Percentiles rank a stretch among this genome's conserved stretches.
These are phyloP conservation scores for Hypseocharis bilobata DNA, from an alignment of 441 rosid genomes.

Conservation along the genomic window DNA sequence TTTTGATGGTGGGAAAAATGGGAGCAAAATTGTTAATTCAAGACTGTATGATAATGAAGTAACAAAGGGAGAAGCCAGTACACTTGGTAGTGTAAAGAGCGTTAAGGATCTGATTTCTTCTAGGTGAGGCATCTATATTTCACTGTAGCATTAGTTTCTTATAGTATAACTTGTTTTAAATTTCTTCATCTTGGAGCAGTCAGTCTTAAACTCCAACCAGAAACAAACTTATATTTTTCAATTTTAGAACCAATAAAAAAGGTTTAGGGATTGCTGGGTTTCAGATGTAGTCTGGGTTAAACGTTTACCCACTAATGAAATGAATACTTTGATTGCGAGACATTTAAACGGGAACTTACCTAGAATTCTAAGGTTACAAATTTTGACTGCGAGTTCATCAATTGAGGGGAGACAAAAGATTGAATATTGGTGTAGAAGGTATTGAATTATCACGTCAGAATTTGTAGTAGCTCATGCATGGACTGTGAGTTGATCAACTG, in stretches of 20 bases:
- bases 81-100: conserved; percentile 23
- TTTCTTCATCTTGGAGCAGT: not conserved
- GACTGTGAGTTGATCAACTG: not conserved
- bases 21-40: conserved; percentile 24
- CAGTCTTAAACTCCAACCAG: not conserved
- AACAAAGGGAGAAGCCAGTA: conserved; percentile 28
- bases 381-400: not conserved
- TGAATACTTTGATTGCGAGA: not conserved
- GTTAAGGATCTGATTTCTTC: conserved; percentile 21
- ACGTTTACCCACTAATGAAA: no score
- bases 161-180: not conserved
- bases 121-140: conserved; percentile 20
- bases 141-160: not conserved
- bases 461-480: not conserved
- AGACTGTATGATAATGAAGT: conserved; percentile 28
- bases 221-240: not conserved
- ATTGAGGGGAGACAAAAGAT: not conserved
- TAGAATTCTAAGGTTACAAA: not conserved
- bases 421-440: not conserved
- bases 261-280: not conserved
- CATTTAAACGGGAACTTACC: not conserved
- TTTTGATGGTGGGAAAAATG: conserved; percentile 23
- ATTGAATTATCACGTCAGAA: not conserved
- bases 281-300: not conserved
- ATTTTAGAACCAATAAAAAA: not conserved